These are phyloP conservation scores for Leishmania tarentolae DNA, from an alignment of 208 protist genomes.

Conservation along the genomic window DNA sequence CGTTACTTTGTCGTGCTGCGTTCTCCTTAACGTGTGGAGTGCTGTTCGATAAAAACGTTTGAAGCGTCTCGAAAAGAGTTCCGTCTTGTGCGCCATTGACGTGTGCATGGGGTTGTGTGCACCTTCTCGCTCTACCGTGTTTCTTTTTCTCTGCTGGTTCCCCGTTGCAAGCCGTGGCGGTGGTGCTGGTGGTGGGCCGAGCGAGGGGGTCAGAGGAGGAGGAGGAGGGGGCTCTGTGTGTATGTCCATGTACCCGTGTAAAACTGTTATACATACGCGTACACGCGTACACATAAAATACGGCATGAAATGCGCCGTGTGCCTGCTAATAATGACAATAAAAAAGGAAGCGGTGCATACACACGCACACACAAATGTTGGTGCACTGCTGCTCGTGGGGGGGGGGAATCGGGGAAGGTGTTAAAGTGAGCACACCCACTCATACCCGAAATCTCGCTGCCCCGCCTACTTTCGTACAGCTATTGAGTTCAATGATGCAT, in stretches of 20 bases:
- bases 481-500: neutral
- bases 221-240: neutral
- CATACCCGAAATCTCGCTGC: neutral
- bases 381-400: neutral
- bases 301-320: neutral
- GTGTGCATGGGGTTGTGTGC: no score
- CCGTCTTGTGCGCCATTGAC: no score
- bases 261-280: neutral
- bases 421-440: neutral
- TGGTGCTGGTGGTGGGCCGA: neutral
- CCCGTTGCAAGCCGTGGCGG: neutral
- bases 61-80: no score
- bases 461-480: neutral
- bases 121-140: no score
- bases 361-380: neutral
- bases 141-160: no score
- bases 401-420: neutral
- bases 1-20: no score
- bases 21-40: no score
- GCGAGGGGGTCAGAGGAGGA: neutral
- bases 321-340: neutral
- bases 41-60: no score
- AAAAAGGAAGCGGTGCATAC: neutral
- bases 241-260: no score
- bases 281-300: neutral